Conservation (phyloP, 768 basidiomycete genomes). For the Sporobolomyces phaffii region DNA sequence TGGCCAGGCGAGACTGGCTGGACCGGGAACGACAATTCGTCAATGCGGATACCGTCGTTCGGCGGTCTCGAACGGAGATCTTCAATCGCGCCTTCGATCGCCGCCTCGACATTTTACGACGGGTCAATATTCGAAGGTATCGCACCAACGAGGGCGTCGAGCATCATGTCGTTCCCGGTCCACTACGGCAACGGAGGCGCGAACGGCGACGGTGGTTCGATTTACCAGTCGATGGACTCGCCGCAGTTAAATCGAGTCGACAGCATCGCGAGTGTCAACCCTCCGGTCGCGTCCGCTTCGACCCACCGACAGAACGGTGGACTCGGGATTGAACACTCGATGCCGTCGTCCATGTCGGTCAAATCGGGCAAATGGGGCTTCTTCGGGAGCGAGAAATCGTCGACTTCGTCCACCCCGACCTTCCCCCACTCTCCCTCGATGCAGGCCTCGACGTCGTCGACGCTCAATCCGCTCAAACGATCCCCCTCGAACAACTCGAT, state of each 20-base stretch:
- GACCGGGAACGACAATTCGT: not conserved
- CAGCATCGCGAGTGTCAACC: conserved; percentile 10
- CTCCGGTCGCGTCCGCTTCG: conserved; percentile 8
- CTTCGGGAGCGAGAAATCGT: conserved; percentile 13
- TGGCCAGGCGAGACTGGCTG: conserved; percentile 10
- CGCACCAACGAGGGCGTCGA: conserved; percentile 32
- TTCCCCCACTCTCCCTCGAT: conserved; percentile 2
- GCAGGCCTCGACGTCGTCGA: conserved; percentile 4
- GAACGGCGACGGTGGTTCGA: not conserved
- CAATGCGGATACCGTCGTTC: conserved; percentile 15
- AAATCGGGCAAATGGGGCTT: conserved; percentile 15
- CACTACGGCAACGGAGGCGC: conserved; percentile 24
- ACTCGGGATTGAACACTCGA: not conserved
- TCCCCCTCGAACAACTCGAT: conserved; percentile 44
- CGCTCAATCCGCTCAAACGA: conserved; percentile 42
- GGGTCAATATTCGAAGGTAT: conserved; percentile 46
- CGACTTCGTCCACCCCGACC: conserved; percentile 4
- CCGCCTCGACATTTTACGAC: conserved; percentile 44
- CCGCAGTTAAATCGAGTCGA: conserved; percentile 28
- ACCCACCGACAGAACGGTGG: not conserved
- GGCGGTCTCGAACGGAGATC: conserved; percentile 9
- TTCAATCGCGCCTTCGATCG: conserved; percentile 27
- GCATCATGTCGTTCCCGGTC: conserved; percentile 39
- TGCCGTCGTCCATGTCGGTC: conserved; percentile 2
- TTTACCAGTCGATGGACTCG: conserved; percentile 21